These are phyloP conservation scores for Pestalotiopsis sp. DNA, from an alignment of 2,329 filamentous ascomycete genomes.

Conservation along the genomic window DNA sequence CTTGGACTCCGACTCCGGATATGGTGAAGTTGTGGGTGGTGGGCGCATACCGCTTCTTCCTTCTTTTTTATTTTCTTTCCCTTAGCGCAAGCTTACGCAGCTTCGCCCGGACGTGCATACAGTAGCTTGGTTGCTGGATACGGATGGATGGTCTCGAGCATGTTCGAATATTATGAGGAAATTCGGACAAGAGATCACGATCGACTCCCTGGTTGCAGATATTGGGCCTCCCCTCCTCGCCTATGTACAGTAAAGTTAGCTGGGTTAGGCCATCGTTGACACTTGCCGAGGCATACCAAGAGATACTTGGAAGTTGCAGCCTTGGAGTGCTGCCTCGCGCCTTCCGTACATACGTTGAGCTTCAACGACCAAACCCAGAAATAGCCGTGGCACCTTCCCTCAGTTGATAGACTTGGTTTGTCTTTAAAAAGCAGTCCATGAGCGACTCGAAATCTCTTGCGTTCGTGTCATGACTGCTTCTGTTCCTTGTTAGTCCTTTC, in stretches of 20 bases:
- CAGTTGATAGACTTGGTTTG: not conserved
- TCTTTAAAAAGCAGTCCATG: not conserved
- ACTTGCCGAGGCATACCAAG: not conserved
- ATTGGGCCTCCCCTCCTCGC: not conserved
- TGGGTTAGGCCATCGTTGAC: not conserved
- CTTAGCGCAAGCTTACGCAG: not conserved
- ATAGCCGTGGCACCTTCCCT: not conserved
- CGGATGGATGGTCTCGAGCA: not conserved
- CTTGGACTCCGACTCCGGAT: conserved; percentile 1
- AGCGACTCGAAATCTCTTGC: not conserved
- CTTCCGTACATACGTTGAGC: not conserved
- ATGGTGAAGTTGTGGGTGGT: not conserved
- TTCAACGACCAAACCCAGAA: not conserved
- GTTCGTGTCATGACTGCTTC: not conserved
- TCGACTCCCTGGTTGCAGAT: not conserved
- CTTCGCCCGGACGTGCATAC: not conserved
- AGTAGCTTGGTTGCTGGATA: not conserved
- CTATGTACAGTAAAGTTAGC: not conserved
- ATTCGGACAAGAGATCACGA: not conserved
- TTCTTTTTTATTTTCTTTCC: not conserved
- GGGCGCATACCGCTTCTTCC: conserved; percentile 5
- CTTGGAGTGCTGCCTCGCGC: not conserved
- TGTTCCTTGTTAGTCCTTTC: not conserved
- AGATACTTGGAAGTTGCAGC: not conserved
- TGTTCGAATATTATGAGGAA: not conserved